Conservation (phyloP, 306 rosid genomes). For the Herpetospermum pedunculosum region DNA sequence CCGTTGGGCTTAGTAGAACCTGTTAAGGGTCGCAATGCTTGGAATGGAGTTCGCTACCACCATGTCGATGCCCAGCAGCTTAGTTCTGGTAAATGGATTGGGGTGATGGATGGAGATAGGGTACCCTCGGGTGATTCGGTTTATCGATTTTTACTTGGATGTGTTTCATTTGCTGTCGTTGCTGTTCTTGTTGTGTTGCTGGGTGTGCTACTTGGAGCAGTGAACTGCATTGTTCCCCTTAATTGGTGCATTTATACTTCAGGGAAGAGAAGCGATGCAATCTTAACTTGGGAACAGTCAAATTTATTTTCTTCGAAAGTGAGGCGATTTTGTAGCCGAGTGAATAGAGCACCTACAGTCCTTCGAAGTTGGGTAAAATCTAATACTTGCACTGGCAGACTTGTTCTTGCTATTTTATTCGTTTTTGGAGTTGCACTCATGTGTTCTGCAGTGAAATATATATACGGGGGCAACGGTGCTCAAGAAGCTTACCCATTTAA, state of each 20-base stretch:
- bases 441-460: constrained; percentile 62
- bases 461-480: constrained; percentile 88
- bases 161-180: constrained; percentile 50
- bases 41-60: constrained; percentile 95
- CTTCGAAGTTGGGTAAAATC: constrained; percentile 64
- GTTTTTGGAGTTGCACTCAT: constrained; percentile 52
- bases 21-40: constrained; percentile 74
- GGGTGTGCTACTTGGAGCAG: constrained; percentile 73
- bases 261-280: constrained; percentile 43
- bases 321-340: constrained; percentile 71
- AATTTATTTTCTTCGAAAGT: constrained; percentile 40
- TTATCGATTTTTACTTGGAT: constrained; percentile 63
- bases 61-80: constrained; percentile 82
- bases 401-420: constrained; percentile 52
- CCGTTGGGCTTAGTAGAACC: constrained; percentile 51
- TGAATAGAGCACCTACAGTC: constrained; percentile 57
- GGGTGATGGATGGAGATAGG: constrained; percentile 93
- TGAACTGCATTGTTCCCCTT: constrained; percentile 74
- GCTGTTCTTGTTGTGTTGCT: constrained; percentile 50
- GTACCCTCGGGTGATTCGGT: constrained; percentile 84
- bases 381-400: constrained; percentile 64
- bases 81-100: constrained; percentile 80
- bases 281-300: constrained; percentile 62
- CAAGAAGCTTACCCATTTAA: constrained; percentile 67
- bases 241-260: constrained; percentile 53